Evolutionary conservation across 1,284 basidiomycete genomes (phyloP).

Genomic region (Abortiporus biennis): DNA sequence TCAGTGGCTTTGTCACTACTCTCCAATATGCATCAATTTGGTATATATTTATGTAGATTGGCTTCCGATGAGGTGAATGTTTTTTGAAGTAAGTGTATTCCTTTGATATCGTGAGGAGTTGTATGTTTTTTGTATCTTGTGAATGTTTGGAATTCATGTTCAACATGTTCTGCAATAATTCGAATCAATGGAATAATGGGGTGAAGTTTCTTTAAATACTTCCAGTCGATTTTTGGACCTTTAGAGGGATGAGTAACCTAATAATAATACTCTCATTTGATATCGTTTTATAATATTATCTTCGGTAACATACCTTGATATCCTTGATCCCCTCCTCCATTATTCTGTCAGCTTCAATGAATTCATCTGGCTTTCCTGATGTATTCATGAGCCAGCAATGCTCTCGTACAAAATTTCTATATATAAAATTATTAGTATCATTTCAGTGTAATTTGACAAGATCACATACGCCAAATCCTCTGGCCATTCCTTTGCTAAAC

Average conservation of each 20-base stretch:
- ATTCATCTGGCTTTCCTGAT: background rate
- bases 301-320: slow-evolving; percentile 1
- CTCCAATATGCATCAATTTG: too few relatives aligned
- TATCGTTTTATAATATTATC: background rate
- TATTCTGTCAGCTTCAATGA: slow-evolving; percentile 1
- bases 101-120: background rate
- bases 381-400: slow-evolving; percentile 8
- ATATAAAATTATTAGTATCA: background rate
- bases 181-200: background rate
- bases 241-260: background rate
- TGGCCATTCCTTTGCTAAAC: slow-evolving; percentile 27
- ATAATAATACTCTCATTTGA: background rate
- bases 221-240: slow-evolving; percentile 3
- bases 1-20: too few relatives aligned
- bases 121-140: slow-evolving; percentile 1
- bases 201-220: background rate
- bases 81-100: background rate
- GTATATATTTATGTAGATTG: too few relatives aligned
- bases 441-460: background rate
- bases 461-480: slow-evolving; percentile 20
- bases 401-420: background rate
- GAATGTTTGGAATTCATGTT: background rate
- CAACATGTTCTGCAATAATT: background rate
- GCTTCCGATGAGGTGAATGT: too few relatives aligned
- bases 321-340: slow-evolving; percentile 6